Evolutionary conservation across 2,329 filamentous ascomycete species (phyloP), one percentile per base, ranked within the genome.

Genomic region (Aspergillus calidoustus): DNA sequence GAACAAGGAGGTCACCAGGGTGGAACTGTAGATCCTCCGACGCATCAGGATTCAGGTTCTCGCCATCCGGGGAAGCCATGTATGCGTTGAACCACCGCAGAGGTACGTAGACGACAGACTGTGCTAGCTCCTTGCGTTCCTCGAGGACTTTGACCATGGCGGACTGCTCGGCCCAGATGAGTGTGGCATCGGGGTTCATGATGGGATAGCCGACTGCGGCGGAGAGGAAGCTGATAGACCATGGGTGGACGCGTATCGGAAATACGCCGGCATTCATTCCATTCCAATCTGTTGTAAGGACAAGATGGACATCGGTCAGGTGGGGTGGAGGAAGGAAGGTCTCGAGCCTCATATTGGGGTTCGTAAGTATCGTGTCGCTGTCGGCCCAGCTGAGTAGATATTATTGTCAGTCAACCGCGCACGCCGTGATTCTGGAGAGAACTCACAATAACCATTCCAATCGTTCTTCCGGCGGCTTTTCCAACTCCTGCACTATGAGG

Each of bases 221-320:
- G 23, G 69, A 68, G 17, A 77, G 65, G 11, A 76, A 63, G 13
- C 71, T 62, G 28, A 76, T 66, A 9, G 69, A 74, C 75, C 75
- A 77, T 31, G 67, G 64, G 31, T 74, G 68, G 34, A 77, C 74
- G 19, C 74, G 72, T 34, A 77, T 64, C 30, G 73, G 67, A 61
- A 77, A 76, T 4, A 73, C 68, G 7, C 75, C 74, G 34, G 70
- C 70, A 49, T 78, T 76, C 34, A 77, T 65, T 15, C 75, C 74
- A 38, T 72, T 71, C 62, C 69, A 71, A 60, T 77, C 74, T 59
- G 72, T 69, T 15, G 64, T 65, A n/a, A 72, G 65, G 7, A 77
- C 54, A 8, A 76, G 56, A 55, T 77, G 72, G 52, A 75, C 65
- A 54, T 75, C 62, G 13, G 63, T 43, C 30, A 71, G 67, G 22